Percentiles rank a stretch among this genome's conserved stretches.
These are phyloP conservation scores for Globisporangium viniferum DNA, from an alignment of 352 stramenopile species.

Conservation along the genomic window DNA sequence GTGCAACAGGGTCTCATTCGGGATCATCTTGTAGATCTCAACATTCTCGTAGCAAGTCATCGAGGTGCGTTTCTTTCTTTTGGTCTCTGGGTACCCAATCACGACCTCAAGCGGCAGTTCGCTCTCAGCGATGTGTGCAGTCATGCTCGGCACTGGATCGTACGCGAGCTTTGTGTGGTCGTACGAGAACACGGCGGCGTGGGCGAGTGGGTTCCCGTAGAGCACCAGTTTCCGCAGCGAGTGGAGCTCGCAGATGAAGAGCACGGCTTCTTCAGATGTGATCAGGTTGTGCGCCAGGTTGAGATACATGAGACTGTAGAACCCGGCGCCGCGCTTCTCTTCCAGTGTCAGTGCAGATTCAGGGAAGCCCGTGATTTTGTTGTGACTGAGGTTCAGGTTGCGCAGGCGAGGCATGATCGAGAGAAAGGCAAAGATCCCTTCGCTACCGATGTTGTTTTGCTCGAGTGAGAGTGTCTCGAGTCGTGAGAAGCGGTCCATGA, in stretches of 20 bases:
- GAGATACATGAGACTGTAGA: constrained; percentile 67
- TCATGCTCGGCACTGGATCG: constrained; percentile 64
- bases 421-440: constrained; percentile 72
- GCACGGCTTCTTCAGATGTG: constrained; percentile 39
- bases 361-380: constrained; percentile 70
- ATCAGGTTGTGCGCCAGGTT: constrained; percentile 78
- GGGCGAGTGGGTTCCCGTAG: constrained; percentile 69
- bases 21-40: constrained; percentile 83
- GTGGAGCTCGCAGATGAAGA: constrained; percentile 44
- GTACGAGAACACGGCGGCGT: constrained; percentile 56
- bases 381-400: constrained; percentile 79
- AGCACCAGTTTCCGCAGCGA: constrained; percentile 67
- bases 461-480: constrained; percentile 79
- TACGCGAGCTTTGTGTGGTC: constrained; percentile 67
- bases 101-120: constrained; percentile 35
- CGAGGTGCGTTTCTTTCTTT: constrained; percentile 48
- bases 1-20: constrained; percentile 54
- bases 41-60: constrained; percentile 65
- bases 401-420: constrained; percentile 56
- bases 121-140: constrained; percentile 26
- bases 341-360: constrained; percentile 58
- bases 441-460: constrained; percentile 64
- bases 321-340: constrained; percentile 58
- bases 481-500: constrained; percentile 74
- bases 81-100: constrained; percentile 62